phyloP scores from a whole-genome alignment of 768 basidiomycete genomes.

The Coprinellus micaceus region DNA sequence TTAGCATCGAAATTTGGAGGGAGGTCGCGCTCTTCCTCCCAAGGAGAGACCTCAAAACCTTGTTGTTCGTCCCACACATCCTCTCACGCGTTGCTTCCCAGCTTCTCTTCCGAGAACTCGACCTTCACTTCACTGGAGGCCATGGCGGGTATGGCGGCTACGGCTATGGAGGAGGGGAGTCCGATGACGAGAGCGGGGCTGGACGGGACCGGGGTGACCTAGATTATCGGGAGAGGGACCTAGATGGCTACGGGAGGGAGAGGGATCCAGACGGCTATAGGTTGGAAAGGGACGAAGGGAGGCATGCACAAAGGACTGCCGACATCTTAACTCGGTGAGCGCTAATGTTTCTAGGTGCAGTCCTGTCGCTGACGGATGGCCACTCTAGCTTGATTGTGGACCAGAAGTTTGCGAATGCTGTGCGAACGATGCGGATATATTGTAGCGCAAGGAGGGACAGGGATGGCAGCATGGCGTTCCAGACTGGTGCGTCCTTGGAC shows the following conservation, averaged over 20 bases:
- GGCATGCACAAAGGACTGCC: constrained; percentile 62
- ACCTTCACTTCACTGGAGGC: constrained; percentile 54
- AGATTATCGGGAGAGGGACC: too few relatives aligned
- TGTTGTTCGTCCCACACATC: constrained; percentile 61
- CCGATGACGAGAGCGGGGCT: not conserved
- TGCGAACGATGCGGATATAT: constrained; percentile 57
- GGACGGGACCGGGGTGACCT: constrained; percentile 15
- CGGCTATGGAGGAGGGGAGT: constrained; percentile 15
- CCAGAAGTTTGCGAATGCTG: constrained; percentile 50
- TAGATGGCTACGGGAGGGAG: too few relatives aligned
- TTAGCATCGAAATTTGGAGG: constrained; percentile 71
- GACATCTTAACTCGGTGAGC: constrained; percentile 63
- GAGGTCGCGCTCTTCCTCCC: constrained; percentile 63
- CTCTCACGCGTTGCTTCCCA: constrained; percentile 68
- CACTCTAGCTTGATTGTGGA: constrained; percentile 53
- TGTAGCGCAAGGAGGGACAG: constrained; percentile 43
- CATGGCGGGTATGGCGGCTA: constrained; percentile 16
- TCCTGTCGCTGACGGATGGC: too few relatives aligned
- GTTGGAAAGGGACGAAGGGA: constrained; percentile 30
- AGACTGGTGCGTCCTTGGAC: constrained; percentile 43
- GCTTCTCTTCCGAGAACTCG: constrained; percentile 59
- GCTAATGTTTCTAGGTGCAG: too few relatives aligned
- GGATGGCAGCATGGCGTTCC: constrained; percentile 55
- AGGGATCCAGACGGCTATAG: not conserved
- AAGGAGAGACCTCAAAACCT: constrained; percentile 58